A percentile compares a stretch with the other conserved stretches of the same genome.
Evolutionary conservation across 495 filamentous ascomycete species (phyloP).

Genomic region (Hyphodiscus hymeniophilus): DNA sequence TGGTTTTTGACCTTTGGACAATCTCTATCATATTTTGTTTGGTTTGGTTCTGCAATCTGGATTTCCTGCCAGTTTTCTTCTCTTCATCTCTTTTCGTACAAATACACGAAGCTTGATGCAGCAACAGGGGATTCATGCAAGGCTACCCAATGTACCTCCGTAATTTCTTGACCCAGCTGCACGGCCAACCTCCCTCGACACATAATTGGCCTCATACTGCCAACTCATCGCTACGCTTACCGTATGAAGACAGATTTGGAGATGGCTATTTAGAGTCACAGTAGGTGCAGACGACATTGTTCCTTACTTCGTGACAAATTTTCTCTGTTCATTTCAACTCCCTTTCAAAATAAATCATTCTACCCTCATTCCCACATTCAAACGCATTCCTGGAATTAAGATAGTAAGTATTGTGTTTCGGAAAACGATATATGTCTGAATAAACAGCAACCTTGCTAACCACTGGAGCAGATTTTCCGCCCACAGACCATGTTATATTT

Average conservation of each 20-base stretch:
- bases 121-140: conserved; percentile 2
- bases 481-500: background rate
- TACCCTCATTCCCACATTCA: no score
- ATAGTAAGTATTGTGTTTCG: no score
- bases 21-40: no score
- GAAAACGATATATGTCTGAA: no score
- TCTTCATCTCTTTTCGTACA: no score
- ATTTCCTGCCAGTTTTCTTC: no score
- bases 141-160: conserved; percentile 5
- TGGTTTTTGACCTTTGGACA: no score
- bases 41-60: no score
- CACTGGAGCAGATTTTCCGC: no score
- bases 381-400: no score
- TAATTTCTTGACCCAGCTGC: background rate
- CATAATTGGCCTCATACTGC: conserved; percentile 2
- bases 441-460: background rate
- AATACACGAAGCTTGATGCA: conserved; percentile 1
- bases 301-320: background rate
- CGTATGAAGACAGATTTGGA: background rate
- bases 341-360: no score
- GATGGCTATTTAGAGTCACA: conserved; percentile 2
- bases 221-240: background rate
- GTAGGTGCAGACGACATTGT: background rate
- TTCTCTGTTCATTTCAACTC: no score
- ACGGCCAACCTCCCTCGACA: background rate